A percentile compares a stretch with the other conserved stretches of the same genome.
Conservation (phyloP, 192 early-diverging fungal genomes). For the Backusella australiensis region DNA sequence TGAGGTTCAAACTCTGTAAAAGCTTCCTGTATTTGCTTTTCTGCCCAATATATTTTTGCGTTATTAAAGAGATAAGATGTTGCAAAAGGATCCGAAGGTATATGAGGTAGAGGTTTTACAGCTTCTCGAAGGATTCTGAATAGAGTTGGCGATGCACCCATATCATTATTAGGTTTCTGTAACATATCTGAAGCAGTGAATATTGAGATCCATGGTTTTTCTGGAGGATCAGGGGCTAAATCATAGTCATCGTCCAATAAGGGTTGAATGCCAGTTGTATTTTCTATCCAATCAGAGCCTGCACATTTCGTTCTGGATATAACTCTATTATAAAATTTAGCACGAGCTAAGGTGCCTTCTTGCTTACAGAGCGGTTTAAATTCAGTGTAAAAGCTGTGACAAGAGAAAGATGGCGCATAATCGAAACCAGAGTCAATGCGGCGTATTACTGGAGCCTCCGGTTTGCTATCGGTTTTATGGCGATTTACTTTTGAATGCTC, state of each 20-base stretch:
- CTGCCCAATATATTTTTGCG: background rate
- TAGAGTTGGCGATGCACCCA: slow-evolving; percentile 7
- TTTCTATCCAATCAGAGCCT: slow-evolving; percentile 16
- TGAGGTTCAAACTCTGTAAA: slow-evolving; percentile 14
- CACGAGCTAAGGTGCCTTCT: slow-evolving; percentile 16
- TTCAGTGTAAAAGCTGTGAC: background rate
- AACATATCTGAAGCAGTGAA: slow-evolving; percentile 9
- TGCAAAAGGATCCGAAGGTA: slow-evolving; percentile 10
- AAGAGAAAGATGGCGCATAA: background rate
- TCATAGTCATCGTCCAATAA: slow-evolving; percentile 19
- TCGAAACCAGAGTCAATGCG: slow-evolving; percentile 13
- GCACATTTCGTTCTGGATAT: background rate
- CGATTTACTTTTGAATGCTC: slow-evolving; percentile 23
- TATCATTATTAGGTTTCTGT: background rate
- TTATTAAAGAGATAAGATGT: slow-evolving; percentile 12
- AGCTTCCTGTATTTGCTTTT: slow-evolving; percentile 3
- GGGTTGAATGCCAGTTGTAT: slow-evolving; percentile 11
- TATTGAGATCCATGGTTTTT: slow-evolving; percentile 18
- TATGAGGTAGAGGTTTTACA: background rate
- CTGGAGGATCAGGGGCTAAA: slow-evolving; percentile 12
- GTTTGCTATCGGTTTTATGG: background rate
- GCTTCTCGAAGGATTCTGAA: slow-evolving; percentile 18
- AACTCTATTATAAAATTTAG: slow-evolving; percentile 19
- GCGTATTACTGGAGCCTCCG: background rate
- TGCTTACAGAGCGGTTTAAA: slow-evolving; percentile 8